Evolutionary conservation across 75 land plant genomes (phyloP).

Genomic region (Picea glauca): DNA sequence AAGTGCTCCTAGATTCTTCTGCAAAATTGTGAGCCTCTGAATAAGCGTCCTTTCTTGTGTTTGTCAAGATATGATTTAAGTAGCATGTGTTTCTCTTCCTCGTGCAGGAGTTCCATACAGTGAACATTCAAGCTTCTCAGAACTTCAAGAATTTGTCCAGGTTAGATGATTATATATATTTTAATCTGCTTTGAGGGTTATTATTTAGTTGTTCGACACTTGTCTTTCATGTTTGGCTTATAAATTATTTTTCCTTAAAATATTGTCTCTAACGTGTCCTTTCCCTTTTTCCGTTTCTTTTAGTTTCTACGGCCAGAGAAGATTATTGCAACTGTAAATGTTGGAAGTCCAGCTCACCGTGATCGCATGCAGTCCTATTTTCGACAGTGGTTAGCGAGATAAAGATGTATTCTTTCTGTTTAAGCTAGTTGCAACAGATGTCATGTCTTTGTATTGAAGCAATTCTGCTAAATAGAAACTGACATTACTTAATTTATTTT

Average conservation of each 20-base stretch:
- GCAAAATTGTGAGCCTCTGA: no score
- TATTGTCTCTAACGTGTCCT: background rate
- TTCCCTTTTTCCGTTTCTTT: background rate
- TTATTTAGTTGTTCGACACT: background rate
- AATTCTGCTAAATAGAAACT: no score
- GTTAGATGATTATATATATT: conserved; percentile 7
- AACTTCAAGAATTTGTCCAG: conserved; percentile 75
- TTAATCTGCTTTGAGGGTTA: background rate
- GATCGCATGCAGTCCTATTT: conserved; percentile 66
- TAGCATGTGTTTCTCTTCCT: background rate
- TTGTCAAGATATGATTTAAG: no score
- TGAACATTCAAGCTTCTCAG: conserved; percentile 74
- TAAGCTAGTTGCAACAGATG: no score
- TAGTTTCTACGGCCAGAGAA: conserved; percentile 63
- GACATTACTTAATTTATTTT: no score
- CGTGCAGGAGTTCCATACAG: conserved; percentile 76
- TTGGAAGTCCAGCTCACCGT: conserved; percentile 53
- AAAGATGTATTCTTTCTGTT: background rate
- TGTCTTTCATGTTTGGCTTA: background rate
- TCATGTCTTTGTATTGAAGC: no score
- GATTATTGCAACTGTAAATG: conserved; percentile 76
- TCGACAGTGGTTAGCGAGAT: conserved; percentile 43
- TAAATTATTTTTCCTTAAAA: background rate
- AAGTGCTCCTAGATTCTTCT: no score
- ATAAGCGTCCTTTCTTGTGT: no score